Evolutionary conservation across 768 basidiomycete genomes (phyloP), one percentile per base, ranked within the genome.

Genomic region (Rhodotorula babjevae): DNA sequence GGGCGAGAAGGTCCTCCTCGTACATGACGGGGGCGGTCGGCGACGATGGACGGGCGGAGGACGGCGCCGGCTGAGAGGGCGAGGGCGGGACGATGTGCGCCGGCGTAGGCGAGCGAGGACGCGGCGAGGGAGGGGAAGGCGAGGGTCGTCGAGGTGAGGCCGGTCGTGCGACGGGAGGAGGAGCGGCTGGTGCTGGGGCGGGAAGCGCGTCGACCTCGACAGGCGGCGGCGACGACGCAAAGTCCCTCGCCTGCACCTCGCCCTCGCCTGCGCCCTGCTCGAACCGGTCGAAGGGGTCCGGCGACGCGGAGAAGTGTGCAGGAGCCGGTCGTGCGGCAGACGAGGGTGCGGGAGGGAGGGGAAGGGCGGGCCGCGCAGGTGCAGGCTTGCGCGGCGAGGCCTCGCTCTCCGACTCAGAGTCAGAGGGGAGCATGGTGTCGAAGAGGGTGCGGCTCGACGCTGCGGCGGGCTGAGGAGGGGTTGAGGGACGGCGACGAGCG

Each of bases 381-480:
- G 31, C 12, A 3, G 56, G 33, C 19, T 57, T 23, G 47, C 16
- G 29, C 2, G 46, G 61, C 29, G 46, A 62, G 7, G 21, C 25
- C 7, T 61, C 50, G 15, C 61, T 36, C 8, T 67, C 67, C 29
- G 65, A 44, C 67, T 68, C 40, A 66, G 63, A 50, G 33, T 76
- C 67, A 46, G 73, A 68, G 27, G 57, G 61, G 10, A 68, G 65
- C 31, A 71, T 21, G 55, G 31, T 29, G 36, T 75, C 71, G 36
- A 75, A 56, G 25, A 75, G 50, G 0, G 63, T 70, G 47, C 56
- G 59, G 9, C 52, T 47, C 3, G 58, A 50, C 21, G 57, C 44
- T 8, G 61, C 23, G 11, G 87, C 85, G 29, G 49, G 33, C 1
- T 47, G 29, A 0, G 53, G 18, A 15, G 44, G 56, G 19, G 44